Evolutionary conservation across 192 early-diverging fungal genomes (phyloP).

Genomic region (Geranomyces variabilis): DNA sequence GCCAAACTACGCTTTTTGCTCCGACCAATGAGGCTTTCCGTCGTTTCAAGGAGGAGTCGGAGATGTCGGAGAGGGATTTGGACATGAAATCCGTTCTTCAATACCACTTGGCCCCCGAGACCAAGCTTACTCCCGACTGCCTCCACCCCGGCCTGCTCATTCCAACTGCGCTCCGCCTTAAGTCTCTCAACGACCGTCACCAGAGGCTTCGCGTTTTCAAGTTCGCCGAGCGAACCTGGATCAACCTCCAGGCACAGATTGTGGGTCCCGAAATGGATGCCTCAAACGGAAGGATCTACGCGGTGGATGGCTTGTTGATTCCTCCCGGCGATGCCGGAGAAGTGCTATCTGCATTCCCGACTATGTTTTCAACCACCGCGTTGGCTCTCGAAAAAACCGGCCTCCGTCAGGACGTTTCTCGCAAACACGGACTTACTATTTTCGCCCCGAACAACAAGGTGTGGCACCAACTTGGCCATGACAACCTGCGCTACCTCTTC

Average conservation of each 20-base stretch:
- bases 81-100: slow-evolving; percentile 18
- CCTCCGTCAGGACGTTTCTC: slow-evolving; percentile 1
- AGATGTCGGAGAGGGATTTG: not conserved
- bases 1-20: not conserved
- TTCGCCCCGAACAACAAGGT: slow-evolving; percentile 41
- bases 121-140: slow-evolving; percentile 19
- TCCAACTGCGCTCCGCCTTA: slow-evolving; percentile 28
- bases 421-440: slow-evolving; percentile 32
- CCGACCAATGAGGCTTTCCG: slow-evolving; percentile 37
- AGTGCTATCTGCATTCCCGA: slow-evolving; percentile 32
- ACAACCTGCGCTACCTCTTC: slow-evolving; percentile 43
- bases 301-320: slow-evolving; percentile 33
- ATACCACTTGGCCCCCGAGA: slow-evolving; percentile 40
- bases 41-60: not conserved
- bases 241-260: slow-evolving; percentile 41
- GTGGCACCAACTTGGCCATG: slow-evolving; percentile 39
- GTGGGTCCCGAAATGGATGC: slow-evolving; percentile 31
- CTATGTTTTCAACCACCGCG: slow-evolving; percentile 34
- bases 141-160: slow-evolving; percentile 35
- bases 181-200: slow-evolving; percentile 31
- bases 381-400: slow-evolving; percentile 31
- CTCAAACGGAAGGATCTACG: slow-evolving; percentile 38
- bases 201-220: slow-evolving; percentile 41
- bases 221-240: slow-evolving; percentile 18
- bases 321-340: slow-evolving; percentile 24